Percentiles rank a stretch among this genome's conserved stretches.
Evolutionary conservation across 192 early-diverging fungal species (phyloP).

Genomic region (Coemansia sp.): DNA sequence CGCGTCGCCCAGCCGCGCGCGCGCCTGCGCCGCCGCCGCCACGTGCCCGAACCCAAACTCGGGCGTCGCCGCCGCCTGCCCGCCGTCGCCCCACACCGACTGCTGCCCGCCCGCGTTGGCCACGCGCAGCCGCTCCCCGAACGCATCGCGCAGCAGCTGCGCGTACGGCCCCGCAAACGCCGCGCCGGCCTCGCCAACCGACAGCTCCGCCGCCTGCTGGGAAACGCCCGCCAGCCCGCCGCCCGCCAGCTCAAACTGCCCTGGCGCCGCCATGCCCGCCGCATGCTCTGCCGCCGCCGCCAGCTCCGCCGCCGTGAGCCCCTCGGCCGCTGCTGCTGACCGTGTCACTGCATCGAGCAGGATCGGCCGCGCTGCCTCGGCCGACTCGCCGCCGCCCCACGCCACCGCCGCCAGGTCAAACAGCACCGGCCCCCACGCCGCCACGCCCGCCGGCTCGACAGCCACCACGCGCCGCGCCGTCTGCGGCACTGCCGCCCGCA

Average conservation of each 20-base stretch:
- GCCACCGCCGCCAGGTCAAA: slow-evolving; percentile 76
- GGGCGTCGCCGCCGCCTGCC: slow-evolving; percentile 58
- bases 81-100: slow-evolving; percentile 67
- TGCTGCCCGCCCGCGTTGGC: slow-evolving; percentile 69
- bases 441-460: slow-evolving; percentile 58
- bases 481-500: slow-evolving; percentile 57
- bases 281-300: slow-evolving; percentile 22
- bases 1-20: slow-evolving; percentile 58
- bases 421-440: slow-evolving; percentile 77
- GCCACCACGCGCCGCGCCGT: slow-evolving; percentile 61
- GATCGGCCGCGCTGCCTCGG: slow-evolving; percentile 34
- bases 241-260: slow-evolving; percentile 38
- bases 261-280: slow-evolving; percentile 14
- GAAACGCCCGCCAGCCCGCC: slow-evolving; percentile 25
- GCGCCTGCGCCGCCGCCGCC: slow-evolving; percentile 62
- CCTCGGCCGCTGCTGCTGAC: slow-evolving; percentile 12
- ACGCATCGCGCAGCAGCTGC: slow-evolving; percentile 75
- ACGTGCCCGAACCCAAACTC: slow-evolving; percentile 86
- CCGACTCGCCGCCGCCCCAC: slow-evolving; percentile 45
- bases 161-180: slow-evolving; percentile 60
- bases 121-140: slow-evolving; percentile 67
- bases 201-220: slow-evolving; percentile 14
- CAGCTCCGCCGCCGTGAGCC: slow-evolving; percentile 20
- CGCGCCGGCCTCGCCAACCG: slow-evolving; percentile 26
- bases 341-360: slow-evolving; percentile 26